Base-by-base conservation (phyloP, 1,284 basidiomycete species). In the Chalciporus sp. region DNA sequence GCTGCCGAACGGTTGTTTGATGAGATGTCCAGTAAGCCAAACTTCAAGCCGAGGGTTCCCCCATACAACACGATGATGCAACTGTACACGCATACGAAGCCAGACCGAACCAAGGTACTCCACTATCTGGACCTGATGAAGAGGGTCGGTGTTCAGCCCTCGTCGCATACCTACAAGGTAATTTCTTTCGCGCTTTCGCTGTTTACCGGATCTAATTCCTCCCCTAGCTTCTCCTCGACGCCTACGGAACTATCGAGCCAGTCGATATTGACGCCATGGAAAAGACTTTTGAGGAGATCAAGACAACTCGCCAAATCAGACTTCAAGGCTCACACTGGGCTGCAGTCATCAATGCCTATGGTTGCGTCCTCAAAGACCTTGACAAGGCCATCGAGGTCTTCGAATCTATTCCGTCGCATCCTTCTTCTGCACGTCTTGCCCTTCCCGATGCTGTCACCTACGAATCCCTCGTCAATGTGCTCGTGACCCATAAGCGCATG, bases 41-140 rank as follows among this genome's bases (percentile, higher is more conserved):
- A 86, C 61, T 98, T 95, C 80, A 88, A 81, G 73, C 88, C 95
- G 8, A 82, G 95, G 7, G 88, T 97, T 1, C 96, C 97, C 20
- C 96, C 96, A 6, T 94, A 85, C 78, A 99, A 98, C 75, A 98
- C 92, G 37, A 98, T 99, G 95, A 98, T 99, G 83, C 97, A 99
- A 73, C 83, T 96, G 68, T 97, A 94, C 75, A 89, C 92, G 46
- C 86, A 90, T 58, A 96, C 90, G 23, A 90, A 91, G 65, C 95
- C 94, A 1, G 88, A 94, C 62, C 86, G 95, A 48, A 82, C 83
- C 29, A 81, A 84, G 42, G 89, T 90, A 14, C 72, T 97, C 37
- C 76, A 83, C 61, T 99, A 91, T 73, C 92, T 91, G 71, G 69
- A 88, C 51, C 79, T 85, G 64, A 82, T 99, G 74, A 70, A 77